Evolutionary conservation across 2,329 filamentous ascomycete genomes (phyloP).

Genomic region (Pseudogymnoascus sp.): DNA sequence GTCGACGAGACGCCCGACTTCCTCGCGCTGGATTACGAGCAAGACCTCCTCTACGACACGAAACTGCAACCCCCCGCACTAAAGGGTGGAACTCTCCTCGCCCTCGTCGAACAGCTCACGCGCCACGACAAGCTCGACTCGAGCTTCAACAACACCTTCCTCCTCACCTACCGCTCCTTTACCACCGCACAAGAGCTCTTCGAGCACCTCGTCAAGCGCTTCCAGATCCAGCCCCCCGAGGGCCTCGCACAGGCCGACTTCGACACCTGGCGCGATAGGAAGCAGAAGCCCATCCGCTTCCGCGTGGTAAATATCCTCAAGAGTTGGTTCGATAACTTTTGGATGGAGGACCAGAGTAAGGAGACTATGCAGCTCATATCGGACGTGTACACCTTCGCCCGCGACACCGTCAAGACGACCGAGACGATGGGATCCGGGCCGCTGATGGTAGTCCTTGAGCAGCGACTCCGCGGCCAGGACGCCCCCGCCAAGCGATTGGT

Average conservation of each 20-base stretch:
- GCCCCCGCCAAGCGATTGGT: conserved; percentile 78
- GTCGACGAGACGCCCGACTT: conserved; percentile 74
- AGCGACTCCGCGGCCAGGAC: conserved; percentile 81
- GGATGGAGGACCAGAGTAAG: conserved; percentile 92
- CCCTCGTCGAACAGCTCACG: conserved; percentile 88
- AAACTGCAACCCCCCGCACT: conserved; percentile 70
- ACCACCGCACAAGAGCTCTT: conserved; percentile 86
- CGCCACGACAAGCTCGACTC: conserved; percentile 93
- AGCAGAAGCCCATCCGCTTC: conserved; percentile 93
- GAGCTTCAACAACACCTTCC: conserved; percentile 94
- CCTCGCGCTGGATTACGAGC: conserved; percentile 77
- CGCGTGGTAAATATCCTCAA: conserved; percentile 96
- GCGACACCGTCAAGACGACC: conserved; percentile 84
- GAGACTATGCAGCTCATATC: conserved; percentile 78
- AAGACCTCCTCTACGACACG: conserved; percentile 80
- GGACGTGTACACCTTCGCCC: conserved; percentile 83
- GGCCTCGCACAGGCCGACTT: conserved; percentile 69
- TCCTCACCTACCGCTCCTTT: conserved; percentile 93
- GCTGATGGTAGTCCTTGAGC: conserved; percentile 79
- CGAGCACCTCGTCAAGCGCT: conserved; percentile 83
- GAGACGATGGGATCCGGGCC: conserved; percentile 84
- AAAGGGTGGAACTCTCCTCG: conserved; percentile 81
- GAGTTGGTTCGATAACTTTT: conserved; percentile 97
- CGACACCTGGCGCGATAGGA: conserved; percentile 82
- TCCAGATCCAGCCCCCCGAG: conserved; percentile 84